Evolutionary conservation across 169 alveolate genomes (phyloP).

Genomic region (Perkinsus marinus): DNA sequence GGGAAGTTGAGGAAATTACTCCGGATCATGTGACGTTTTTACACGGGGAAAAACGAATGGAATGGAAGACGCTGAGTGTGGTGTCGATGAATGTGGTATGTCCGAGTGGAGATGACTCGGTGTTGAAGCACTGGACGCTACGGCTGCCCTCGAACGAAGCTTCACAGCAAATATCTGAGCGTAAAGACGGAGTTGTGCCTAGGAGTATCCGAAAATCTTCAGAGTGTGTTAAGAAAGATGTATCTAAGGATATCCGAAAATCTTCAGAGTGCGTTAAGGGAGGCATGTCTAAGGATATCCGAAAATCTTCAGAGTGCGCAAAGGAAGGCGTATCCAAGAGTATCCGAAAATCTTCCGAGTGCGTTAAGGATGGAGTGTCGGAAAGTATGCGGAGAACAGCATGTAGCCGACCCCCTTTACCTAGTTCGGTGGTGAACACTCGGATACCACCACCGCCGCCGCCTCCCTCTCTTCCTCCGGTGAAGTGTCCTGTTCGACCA

Average conservation of each 20-base stretch:
- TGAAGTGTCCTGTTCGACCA: background rate
- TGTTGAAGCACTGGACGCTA: background rate
- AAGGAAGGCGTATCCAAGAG: background rate
- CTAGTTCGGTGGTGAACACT: background rate
- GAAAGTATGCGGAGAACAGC: too few species aligned
- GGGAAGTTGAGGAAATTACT: background rate
- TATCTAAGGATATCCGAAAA: background rate
- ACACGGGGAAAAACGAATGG: background rate
- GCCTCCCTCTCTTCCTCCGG: background rate
- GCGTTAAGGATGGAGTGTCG: too few species aligned
- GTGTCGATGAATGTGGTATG: background rate
- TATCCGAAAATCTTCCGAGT: too few species aligned
- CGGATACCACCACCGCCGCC: background rate
- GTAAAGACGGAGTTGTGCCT: background rate
- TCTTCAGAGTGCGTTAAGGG: background rate
- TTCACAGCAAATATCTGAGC: background rate
- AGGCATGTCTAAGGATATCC: background rate
- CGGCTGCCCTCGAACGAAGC: background rate
- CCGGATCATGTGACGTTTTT: background rate
- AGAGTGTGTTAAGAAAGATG: background rate
- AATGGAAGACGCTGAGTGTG: background rate
- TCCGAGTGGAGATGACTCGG: background rate
- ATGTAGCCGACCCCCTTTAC: too few species aligned
- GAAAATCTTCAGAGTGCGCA: background rate
- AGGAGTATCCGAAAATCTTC: background rate